Base-by-base conservation (phyloP, 169 alveolate genomes). In the Eimeria falciformis region DNA sequence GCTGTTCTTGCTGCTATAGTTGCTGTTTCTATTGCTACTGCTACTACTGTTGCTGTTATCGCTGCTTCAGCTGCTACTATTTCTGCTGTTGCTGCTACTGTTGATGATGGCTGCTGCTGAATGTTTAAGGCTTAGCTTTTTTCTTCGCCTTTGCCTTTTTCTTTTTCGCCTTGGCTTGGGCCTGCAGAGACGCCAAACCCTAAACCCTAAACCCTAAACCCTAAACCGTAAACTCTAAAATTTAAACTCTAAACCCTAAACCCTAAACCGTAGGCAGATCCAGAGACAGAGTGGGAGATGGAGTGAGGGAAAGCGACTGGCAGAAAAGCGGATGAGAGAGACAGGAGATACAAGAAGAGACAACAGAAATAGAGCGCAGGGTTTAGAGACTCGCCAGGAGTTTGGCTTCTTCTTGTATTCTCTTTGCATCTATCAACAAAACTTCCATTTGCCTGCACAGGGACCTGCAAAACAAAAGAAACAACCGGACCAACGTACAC, bases 131-230 rank as follows among this genome's bases (percentile, higher is more conserved):
- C 14, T 50, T 50, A 11, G 62, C 25, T 29, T 62, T 62, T 62
- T n/a, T n/a, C n/a, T n/a, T n/a, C n/a, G n/a, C 37, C 73, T 62
- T 12, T n/a, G 37, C n/a, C 73, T 62, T n/a, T 12, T 7, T 50
- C 62, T 50, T 50, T 14, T 14, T 50, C 14, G 62, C 62, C 14
- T 50, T 50, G 62, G 62, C 62, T 14, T 50, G 62, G 14, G 62
- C 62, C 62, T 62, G 6, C 73, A 62, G 12, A 6, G 73, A 62
- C 11, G 17, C 37, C 25, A 62, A n/a, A 18, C 73, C 73, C n/a
- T n/a, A 62, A n/a, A 62, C 73, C 73, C 29, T 50, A 50, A 14
- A 50, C 62, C 14, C n/a, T 62, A 62, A n/a, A 62, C 73, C 73
- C 73, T 62, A 14, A n/a, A 62, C 73, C 73, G 1, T 62, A 29